These are phyloP conservation scores for Tylopilus microsporus DNA, from an alignment of 1,284 basidiomycete genomes.

Conservation along the genomic window DNA sequence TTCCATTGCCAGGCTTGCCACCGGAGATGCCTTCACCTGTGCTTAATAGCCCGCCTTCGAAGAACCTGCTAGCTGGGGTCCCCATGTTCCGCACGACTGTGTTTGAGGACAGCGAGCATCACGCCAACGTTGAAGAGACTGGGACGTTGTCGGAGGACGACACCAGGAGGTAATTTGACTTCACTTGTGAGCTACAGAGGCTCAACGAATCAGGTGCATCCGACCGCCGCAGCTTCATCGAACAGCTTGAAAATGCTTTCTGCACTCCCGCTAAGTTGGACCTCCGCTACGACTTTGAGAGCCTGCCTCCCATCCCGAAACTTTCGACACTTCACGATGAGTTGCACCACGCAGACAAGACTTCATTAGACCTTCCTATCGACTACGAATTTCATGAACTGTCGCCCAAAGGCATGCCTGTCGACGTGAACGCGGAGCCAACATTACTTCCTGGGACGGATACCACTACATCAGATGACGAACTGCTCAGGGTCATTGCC, in stretches of 20 bases:
- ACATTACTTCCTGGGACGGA: conserved; percentile 22
- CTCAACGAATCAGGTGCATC: conserved; percentile 67
- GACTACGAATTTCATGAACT: too few species aligned
- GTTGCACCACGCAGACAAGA: too few species aligned
- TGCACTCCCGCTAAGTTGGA: conserved; percentile 65
- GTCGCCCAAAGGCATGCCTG: background rate
- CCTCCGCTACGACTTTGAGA: conserved; percentile 44
- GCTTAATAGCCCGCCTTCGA: conserved; percentile 15
- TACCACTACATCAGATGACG: conserved; percentile 14
- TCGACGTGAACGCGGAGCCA: conserved; percentile 23
- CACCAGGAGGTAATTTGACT: conserved; percentile 80
- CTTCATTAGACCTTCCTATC: too few species aligned
- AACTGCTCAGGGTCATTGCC: conserved; percentile 23
- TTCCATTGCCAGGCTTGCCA: conserved; percentile 41
- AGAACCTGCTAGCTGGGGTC: conserved; percentile 15
- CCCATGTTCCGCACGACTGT: conserved; percentile 46
- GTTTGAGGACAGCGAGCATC: conserved; percentile 43
- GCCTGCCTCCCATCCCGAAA: conserved; percentile 41
- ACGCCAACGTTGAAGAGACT: conserved; percentile 46
- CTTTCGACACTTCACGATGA: background rate
- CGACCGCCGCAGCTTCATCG: conserved; percentile 73
- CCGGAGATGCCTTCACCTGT: conserved; percentile 40
- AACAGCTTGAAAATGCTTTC: conserved; percentile 76
- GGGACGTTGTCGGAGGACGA: conserved; percentile 46
- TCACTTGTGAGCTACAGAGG: conserved; percentile 71